phyloP scores from a whole-genome alignment of 2,329 filamentous ascomycete species.

The Botrytis deweyae region DNA sequence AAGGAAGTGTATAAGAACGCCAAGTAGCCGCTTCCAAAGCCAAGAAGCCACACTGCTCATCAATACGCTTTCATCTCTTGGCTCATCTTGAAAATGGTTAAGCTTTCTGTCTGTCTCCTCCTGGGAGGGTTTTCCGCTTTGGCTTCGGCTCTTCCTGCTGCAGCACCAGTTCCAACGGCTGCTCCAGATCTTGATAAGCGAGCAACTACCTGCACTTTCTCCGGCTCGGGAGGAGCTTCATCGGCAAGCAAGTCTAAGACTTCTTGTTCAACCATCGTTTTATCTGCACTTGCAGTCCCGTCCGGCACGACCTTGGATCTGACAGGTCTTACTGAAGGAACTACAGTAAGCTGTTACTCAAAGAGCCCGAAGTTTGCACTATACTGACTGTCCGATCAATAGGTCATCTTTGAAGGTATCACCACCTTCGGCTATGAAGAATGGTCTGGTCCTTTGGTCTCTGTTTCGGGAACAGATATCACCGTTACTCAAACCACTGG shows the following conservation, averaged over 20 bases:
- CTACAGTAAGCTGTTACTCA: conserved; percentile 33
- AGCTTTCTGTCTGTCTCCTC: conserved; percentile 1
- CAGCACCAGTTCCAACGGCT: background rate
- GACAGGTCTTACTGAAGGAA: conserved; percentile 52
- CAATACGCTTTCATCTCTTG: conserved; percentile 1
- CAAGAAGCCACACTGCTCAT: conserved; percentile 10
- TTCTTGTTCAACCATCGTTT: conserved; percentile 53
- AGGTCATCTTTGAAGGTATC: conserved; percentile 60
- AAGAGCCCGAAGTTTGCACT: background rate
- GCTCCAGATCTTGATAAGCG: conserved; percentile 24
- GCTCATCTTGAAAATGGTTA: conserved; percentile 12
- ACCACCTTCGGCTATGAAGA: conserved; percentile 67
- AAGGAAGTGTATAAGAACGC: conserved; percentile 12
- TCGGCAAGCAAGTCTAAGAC: conserved; percentile 49
- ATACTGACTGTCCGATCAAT: background rate
- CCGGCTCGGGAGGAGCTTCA: conserved; percentile 43
- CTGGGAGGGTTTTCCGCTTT: conserved; percentile 16
- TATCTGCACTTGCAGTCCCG: conserved; percentile 55
- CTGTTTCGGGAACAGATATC: conserved; percentile 57
- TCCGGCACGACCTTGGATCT: conserved; percentile 58
- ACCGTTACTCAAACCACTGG: conserved; percentile 53
- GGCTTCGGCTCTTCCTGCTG: conserved; percentile 12
- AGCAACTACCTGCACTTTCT: conserved; percentile 54
- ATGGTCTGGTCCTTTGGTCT: conserved; percentile 63
- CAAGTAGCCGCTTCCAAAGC: background rate